A percentile compares a stretch with the other conserved stretches of the same genome.
phyloP scores from a whole-genome alignment of 306 rosid genomes.

The Pueraria montana region DNA sequence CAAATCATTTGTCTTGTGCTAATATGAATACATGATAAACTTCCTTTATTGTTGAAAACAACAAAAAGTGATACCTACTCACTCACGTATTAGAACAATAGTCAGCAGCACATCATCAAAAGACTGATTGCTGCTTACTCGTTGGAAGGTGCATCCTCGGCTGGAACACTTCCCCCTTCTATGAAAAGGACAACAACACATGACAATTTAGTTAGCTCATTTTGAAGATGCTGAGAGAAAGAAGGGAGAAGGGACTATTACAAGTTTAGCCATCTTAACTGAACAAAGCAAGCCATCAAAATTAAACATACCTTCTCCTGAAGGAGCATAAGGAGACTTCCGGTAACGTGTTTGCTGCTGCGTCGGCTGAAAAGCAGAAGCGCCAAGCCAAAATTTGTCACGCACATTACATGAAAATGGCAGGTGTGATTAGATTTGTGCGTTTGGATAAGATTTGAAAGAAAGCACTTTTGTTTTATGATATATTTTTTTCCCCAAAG shows the following conservation, averaged over 20 bases:
- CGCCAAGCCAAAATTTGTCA: constrained; percentile 24
- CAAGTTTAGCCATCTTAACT: constrained; percentile 2
- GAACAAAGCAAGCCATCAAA: constrained; percentile 20
- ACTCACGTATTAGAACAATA: constrained; percentile 56
- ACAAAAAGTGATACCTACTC: constrained; percentile 53
- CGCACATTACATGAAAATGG: background rate
- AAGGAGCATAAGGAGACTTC: constrained; percentile 91
- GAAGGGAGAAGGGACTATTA: background rate
- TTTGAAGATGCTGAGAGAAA: constrained; percentile 27
- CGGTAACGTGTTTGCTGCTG: constrained; percentile 97
- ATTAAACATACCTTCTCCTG: constrained; percentile 78
- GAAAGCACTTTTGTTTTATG: background rate
- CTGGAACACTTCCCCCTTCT: constrained; percentile 77
- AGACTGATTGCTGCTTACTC: constrained; percentile 61
- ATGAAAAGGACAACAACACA: constrained; percentile 26
- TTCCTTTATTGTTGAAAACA: constrained; percentile 56
- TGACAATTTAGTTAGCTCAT: constrained; percentile 4
- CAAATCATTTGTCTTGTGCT: constrained; percentile 51
- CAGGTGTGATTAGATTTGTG: constrained; percentile 5
- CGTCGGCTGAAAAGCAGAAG: constrained; percentile 72
- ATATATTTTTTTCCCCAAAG: constrained; percentile 3
- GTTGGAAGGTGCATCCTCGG: constrained; percentile 68
- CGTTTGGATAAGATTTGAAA: background rate
- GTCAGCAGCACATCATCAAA: constrained; percentile 55
- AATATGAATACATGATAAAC: constrained; percentile 51